A percentile compares a stretch with the other conserved stretches of the same genome.
Evolutionary conservation across 805 yeast species (phyloP).

Genomic region (Cyberlindnera xylosilytica): DNA sequence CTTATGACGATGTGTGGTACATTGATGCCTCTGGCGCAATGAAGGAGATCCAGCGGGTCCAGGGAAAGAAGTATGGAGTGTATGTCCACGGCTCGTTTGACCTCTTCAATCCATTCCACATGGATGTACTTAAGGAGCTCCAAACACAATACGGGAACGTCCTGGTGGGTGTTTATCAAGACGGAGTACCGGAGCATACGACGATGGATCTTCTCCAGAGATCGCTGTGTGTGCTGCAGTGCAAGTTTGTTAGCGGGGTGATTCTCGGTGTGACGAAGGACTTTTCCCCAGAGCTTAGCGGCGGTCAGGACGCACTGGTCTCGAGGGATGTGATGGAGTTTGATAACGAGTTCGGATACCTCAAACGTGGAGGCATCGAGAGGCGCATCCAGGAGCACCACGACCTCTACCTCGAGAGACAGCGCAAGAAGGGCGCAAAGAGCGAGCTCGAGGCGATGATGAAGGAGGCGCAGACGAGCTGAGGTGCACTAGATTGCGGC

Average conservation of each 20-base stretch:
- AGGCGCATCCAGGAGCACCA: constrained; percentile 68
- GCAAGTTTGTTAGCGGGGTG: constrained; percentile 77
- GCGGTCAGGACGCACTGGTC: not conserved
- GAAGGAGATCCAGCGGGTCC: constrained; percentile 17
- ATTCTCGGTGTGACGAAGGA: constrained; percentile 38
- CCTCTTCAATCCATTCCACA: constrained; percentile 90
- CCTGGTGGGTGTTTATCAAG: constrained; percentile 68
- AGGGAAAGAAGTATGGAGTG: constrained; percentile 28
- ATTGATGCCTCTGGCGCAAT: constrained; percentile 32
- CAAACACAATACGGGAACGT: constrained; percentile 38
- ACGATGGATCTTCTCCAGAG: constrained; percentile 88
- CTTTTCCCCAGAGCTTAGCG: constrained; percentile 10
- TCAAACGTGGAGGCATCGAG: constrained; percentile 71
- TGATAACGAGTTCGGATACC: constrained; percentile 56
- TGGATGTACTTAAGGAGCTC: constrained; percentile 60
- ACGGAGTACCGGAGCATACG: constrained; percentile 63
- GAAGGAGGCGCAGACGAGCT: constrained; percentile 12
- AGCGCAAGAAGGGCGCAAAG: constrained; percentile 82
- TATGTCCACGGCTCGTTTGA: constrained; percentile 88
- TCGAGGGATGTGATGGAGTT: constrained; percentile 31
- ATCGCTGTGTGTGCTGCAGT: constrained; percentile 82
- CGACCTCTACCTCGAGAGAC: constrained; percentile 79
- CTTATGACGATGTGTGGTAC: constrained; percentile 56
- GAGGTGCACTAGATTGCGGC: no score
- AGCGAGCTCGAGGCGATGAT: constrained; percentile 44